Evolutionary conservation across 768 basidiomycete genomes (phyloP).

Genomic region (Wakefieldia striispora): DNA sequence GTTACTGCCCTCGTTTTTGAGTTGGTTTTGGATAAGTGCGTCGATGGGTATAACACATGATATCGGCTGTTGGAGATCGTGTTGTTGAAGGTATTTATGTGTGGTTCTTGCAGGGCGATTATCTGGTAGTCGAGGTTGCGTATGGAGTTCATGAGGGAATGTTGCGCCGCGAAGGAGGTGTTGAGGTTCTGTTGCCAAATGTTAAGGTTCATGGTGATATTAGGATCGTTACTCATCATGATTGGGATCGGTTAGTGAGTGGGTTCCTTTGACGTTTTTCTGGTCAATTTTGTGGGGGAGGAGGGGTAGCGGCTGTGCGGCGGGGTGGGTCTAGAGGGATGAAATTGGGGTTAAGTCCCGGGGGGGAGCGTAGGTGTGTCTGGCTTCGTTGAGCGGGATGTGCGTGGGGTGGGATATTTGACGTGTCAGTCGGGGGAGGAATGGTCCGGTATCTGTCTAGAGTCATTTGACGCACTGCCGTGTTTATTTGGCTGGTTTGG

Average conservation of each 20-base stretch:
- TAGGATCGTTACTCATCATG: neutral
- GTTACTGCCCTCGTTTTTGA: neutral
- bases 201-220: neutral
- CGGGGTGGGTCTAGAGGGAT: too few relatives aligned
- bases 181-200: slow-evolving; percentile 16
- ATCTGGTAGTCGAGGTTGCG: slow-evolving; percentile 27
- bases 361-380: too few relatives aligned
- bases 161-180: neutral
- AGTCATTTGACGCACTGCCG: too few relatives aligned
- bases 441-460: too few relatives aligned
- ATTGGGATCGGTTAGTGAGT: neutral
- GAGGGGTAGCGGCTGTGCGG: too few relatives aligned
- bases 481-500: too few relatives aligned
- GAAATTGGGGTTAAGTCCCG: too few relatives aligned
- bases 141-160: neutral
- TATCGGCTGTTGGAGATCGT: slow-evolving; percentile 14
- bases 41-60: slow-evolving; percentile 20
- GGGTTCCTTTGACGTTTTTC: neutral
- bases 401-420: too few relatives aligned
- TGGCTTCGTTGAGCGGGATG: too few relatives aligned
- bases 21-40: neutral
- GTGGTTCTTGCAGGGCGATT: slow-evolving; percentile 39
- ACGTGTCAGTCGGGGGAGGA: too few relatives aligned
- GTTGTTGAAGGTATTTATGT: slow-evolving; percentile 21
- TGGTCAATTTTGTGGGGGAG: too few relatives aligned